Base-by-base conservation (phyloP, 1,284 basidiomycete species). In the Microstroma glucosiphilum region DNA sequence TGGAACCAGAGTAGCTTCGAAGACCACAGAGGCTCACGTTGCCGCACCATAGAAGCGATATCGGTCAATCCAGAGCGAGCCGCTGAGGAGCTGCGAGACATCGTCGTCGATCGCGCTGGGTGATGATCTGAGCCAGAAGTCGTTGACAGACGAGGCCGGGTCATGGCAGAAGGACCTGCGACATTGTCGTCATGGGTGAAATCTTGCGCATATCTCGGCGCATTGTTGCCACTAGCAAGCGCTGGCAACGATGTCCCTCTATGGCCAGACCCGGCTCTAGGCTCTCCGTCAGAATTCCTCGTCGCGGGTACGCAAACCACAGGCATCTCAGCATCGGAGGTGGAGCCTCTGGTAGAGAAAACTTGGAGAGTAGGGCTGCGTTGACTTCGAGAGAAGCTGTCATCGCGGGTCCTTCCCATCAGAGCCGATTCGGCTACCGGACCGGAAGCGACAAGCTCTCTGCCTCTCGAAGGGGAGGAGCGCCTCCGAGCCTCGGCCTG, bases 1-100 rank as follows among this genome's bases (percentile, higher is more conserved):
- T 72, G 65, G 49, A 66, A 69, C 69, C 71, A 75, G n/a, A 64
- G 62, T 17, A 66, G 51, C 19, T 21, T 19, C 19, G 51, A 26
- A 54, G 21, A 25, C 19, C 21, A 25, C 8, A 25, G 51, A 21
- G 42, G 26, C 42, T n/a, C 8, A 17, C 54, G 30, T 58, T 41
- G 40, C 43, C 54, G 37, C 7, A n/a, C n/a, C 59, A 11, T 7
- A 2, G 23, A 1, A 6, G 15, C 54, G 12, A 46, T 11, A 19
- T 61, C 54, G 19, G 4, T 17, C 4, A 26, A 13, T 7, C 13
- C 9, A 1, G 25, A 12, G 25, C 23, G 21, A 37, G 25, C 40
- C 21, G 26, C 21, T 2, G 8, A 42, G 2, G 40, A 37, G 25
- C 15, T 58, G 26, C 48, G 23, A 25, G 40, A 57, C 4, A 26